These are phyloP conservation scores for Alternaria arbusti DNA, from an alignment of 2,329 filamentous ascomycete genomes.

Conservation along the genomic window DNA sequence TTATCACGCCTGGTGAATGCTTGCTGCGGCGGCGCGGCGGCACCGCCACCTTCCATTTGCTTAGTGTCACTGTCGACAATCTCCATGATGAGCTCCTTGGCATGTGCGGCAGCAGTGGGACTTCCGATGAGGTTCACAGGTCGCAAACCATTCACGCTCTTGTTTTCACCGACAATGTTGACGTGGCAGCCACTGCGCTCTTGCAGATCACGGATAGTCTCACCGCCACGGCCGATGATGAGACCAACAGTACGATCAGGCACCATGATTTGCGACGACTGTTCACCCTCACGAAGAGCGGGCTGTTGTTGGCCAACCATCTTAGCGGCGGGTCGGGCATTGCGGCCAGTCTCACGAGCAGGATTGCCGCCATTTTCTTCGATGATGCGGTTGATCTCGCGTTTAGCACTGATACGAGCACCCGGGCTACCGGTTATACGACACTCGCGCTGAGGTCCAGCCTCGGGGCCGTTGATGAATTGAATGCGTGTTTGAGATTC, in stretches of 20 bases:
- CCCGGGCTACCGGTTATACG: constrained; percentile 79
- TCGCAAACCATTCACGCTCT: constrained; percentile 87
- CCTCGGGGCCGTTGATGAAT: constrained; percentile 79
- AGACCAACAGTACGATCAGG: constrained; percentile 90
- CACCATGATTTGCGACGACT: constrained; percentile 91
- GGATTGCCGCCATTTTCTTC: constrained; percentile 75
- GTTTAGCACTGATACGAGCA: constrained; percentile 77
- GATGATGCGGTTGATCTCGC: constrained; percentile 85
- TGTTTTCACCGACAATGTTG: constrained; percentile 92
- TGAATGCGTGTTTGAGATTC: constrained; percentile 86
- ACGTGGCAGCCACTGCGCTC: constrained; percentile 93
- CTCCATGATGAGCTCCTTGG: constrained; percentile 88
- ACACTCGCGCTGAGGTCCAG: constrained; percentile 78
- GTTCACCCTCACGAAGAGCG: constrained; percentile 76
- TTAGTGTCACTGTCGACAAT: constrained; percentile 89
- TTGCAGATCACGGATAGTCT: constrained; percentile 91
- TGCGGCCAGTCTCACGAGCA: constrained; percentile 48
- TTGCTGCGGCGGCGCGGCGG: constrained; percentile 24
- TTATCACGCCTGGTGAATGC: constrained; percentile 44
- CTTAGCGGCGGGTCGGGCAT: constrained; percentile 51
- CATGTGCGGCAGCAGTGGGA: constrained; percentile 73
- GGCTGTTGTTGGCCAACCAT: constrained; percentile 45
- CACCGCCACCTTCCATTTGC: constrained; percentile 46
- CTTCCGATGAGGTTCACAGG: constrained; percentile 90
- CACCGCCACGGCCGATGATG: constrained; percentile 91